These are phyloP conservation scores for Geotrichum phurueaensis DNA, from an alignment of 1,139 yeast genomes.

Conservation along the genomic window DNA sequence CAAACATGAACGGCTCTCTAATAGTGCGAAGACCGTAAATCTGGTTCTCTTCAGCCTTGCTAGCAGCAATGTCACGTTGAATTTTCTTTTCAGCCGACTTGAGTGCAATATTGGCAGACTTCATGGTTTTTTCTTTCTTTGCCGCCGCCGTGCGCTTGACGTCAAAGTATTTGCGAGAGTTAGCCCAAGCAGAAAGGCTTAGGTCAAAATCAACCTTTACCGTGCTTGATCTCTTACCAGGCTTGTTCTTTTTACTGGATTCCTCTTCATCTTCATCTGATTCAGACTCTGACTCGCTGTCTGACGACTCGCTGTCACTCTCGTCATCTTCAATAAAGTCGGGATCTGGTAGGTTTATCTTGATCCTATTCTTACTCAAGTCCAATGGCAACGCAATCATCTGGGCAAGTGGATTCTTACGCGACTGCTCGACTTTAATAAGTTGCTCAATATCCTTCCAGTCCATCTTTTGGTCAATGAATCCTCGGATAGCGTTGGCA, in stretches of 20 bases:
- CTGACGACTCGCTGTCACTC: slow-evolving; percentile 32
- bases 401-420: slow-evolving; percentile 60
- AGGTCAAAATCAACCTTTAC: slow-evolving; percentile 63
- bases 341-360: slow-evolving; percentile 50
- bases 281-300: slow-evolving; percentile 33
- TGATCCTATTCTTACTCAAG: slow-evolving; percentile 62
- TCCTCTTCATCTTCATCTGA: slow-evolving; percentile 35
- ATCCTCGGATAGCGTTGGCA: slow-evolving; percentile 55
- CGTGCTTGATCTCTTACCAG: slow-evolving; percentile 25
- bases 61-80: slow-evolving; percentile 60
- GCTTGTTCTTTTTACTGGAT: slow-evolving; percentile 19
- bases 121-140: slow-evolving; percentile 75
- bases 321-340: slow-evolving; percentile 33
- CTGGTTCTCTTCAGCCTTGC: slow-evolving; percentile 59
- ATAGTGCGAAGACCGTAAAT: slow-evolving; percentile 49
- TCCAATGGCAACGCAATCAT: slow-evolving; percentile 64
- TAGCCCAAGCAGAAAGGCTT: slow-evolving; percentile 73
- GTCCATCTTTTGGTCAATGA: slow-evolving; percentile 83
- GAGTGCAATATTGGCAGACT: slow-evolving; percentile 71
- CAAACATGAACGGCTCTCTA: slow-evolving; percentile 82
- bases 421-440: slow-evolving; percentile 60
- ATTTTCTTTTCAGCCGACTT: slow-evolving; percentile 81
- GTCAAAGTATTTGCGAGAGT: slow-evolving; percentile 81
- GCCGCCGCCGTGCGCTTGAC: slow-evolving; percentile 69
- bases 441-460: slow-evolving; percentile 85